Conservation (phyloP, 768 basidiomycete species). For the Suillus sp. region DNA sequence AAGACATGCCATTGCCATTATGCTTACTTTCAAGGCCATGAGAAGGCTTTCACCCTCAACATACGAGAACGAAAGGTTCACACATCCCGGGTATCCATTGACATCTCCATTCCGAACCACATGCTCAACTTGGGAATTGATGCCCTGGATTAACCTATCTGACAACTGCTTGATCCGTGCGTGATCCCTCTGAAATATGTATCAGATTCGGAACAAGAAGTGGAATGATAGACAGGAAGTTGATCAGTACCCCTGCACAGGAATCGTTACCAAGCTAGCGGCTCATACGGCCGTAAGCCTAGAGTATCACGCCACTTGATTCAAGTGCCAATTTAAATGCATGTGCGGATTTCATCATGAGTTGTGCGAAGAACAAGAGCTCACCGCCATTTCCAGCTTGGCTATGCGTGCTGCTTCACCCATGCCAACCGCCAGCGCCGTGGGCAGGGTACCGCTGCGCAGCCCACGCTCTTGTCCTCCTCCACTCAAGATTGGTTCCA, state of each 20-base stretch:
- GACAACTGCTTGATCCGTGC: constrained; percentile 71
- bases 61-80: constrained; percentile 94
- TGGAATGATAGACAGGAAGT: not conserved
- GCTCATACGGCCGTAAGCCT: constrained; percentile 17
- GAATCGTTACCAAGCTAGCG: constrained; percentile 63
- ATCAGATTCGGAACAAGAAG: constrained; percentile 12
- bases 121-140: constrained; percentile 83
- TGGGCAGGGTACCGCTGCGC: constrained; percentile 91
- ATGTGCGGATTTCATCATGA: constrained; percentile 52
- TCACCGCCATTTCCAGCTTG: constrained; percentile 88
- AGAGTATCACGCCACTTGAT: constrained; percentile 43
- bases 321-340: constrained; percentile 36
- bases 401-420: constrained; percentile 96
- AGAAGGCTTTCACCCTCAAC: constrained; percentile 96
- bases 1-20: not conserved
- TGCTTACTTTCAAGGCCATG: constrained; percentile 91
- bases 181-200: constrained; percentile 68
- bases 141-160: constrained; percentile 76
- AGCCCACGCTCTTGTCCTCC: constrained; percentile 97
- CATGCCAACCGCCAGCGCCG: constrained; percentile 85
- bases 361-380: constrained; percentile 38
- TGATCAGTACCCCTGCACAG: constrained; percentile 95
- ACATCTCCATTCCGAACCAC: constrained; percentile 94
- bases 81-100: constrained; percentile 92
- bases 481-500: constrained; percentile 94